These are phyloP conservation scores for Ophiostoma sp. DNA, from an alignment of 2,329 filamentous ascomycete genomes.

Conservation along the genomic window DNA sequence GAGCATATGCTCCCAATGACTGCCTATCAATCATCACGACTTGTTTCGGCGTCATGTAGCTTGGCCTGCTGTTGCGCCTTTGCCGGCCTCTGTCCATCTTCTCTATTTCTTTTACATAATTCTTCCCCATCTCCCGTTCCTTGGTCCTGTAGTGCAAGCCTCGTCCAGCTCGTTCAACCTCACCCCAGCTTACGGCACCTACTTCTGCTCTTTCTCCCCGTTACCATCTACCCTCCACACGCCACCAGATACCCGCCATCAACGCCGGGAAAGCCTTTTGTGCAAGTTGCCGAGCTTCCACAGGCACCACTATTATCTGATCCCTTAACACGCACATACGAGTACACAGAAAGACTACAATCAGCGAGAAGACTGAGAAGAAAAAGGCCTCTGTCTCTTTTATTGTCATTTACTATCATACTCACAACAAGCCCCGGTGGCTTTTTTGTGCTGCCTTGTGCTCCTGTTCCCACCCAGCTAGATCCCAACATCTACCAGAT, in stretches of 20 bases:
- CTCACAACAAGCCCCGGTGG: slow-evolving; percentile 19
- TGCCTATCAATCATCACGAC: not conserved
- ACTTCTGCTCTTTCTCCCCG: too few relatives aligned
- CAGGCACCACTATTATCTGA: not conserved
- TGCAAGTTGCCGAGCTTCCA: not conserved
- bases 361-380: not conserved
- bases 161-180: not conserved
- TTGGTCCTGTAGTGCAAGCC: slow-evolving; percentile 9
- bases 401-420: not conserved
- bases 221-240: too few relatives aligned
- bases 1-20: not conserved
- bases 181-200: not conserved
- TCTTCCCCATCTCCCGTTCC: not conserved
- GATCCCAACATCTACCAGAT: not conserved
- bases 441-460: slow-evolving; percentile 16
- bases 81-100: not conserved
- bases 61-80: not conserved
- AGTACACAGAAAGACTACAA: not conserved
- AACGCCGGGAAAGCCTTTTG: not conserved
- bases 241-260: not conserved
- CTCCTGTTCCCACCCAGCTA: not conserved
- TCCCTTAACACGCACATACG: not conserved
- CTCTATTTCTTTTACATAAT: not conserved
- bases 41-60: not conserved
- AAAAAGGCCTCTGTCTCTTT: not conserved